Percentiles rank a stretch among this genome's conserved stretches.
These are phyloP conservation scores for Cryptosporidium meleagridis DNA, from an alignment of 169 alveolate species.

Conservation along the genomic window DNA sequence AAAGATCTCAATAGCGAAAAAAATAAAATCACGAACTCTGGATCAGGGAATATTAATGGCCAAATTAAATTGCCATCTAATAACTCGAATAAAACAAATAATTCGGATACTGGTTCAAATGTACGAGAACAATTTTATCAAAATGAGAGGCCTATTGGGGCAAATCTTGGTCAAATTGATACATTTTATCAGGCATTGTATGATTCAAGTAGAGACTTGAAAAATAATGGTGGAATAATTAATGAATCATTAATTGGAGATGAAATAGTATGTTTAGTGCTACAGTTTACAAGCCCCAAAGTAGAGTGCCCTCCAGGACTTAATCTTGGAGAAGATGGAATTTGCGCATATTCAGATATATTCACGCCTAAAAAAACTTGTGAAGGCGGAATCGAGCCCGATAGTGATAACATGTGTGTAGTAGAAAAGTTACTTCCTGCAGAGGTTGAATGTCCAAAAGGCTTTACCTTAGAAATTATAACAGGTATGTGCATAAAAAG, in stretches of 20 bases:
- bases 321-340: slow-evolving; percentile 22
- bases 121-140: background rate
- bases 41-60: background rate
- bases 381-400: slow-evolving; percentile 75
- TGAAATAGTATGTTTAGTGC: slow-evolving; percentile 45
- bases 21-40: background rate
- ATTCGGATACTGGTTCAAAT: background rate
- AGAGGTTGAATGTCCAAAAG: slow-evolving; percentile 73
- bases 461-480: slow-evolving; percentile 34
- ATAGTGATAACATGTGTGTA: slow-evolving; percentile 70
- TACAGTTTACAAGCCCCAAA: slow-evolving; percentile 21
- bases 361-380: slow-evolving; percentile 58
- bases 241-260: slow-evolving; percentile 66
- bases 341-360: slow-evolving; percentile 32
- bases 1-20: background rate
- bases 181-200: slow-evolving; percentile 68
- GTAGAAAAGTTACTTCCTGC: slow-evolving; percentile 63
- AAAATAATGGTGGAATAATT: slow-evolving; percentile 47
- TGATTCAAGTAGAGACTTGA: slow-evolving; percentile 35
- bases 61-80: background rate
- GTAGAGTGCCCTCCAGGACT: slow-evolving; percentile 71
- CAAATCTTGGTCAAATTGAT: slow-evolving; percentile 6
- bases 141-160: background rate
- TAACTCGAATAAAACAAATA: background rate
- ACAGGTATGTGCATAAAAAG: slow-evolving; percentile 67